Evolutionary conservation across 352 stramenopile genomes (phyloP).

Genomic region (Saprolegnia parasitica): DNA sequence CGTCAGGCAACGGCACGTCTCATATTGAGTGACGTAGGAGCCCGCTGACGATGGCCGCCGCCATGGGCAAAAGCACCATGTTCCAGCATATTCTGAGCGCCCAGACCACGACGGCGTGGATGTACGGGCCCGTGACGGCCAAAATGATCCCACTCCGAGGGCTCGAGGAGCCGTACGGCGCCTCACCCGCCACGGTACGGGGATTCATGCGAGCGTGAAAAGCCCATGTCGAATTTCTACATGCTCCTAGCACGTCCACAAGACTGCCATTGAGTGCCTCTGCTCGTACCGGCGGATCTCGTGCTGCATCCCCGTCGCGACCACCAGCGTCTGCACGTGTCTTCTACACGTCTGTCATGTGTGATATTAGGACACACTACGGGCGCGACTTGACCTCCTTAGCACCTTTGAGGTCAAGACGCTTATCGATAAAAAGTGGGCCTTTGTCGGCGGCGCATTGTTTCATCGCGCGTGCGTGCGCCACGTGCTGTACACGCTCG

Average conservation of each 20-base stretch:
- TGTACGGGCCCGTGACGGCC: conserved; percentile 52
- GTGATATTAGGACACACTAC: conserved; percentile 32
- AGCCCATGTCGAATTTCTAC: too few species aligned
- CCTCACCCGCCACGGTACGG: neutral
- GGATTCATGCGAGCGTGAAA: too few species aligned
- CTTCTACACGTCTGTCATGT: neutral
- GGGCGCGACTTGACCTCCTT: conserved; percentile 49
- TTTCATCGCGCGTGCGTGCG: conserved; percentile 3
- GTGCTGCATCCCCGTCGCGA: conserved; percentile 32
- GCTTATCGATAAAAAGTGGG: conserved; percentile 57
- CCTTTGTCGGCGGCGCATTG: conserved; percentile 42
- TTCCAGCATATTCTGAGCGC: conserved; percentile 54
- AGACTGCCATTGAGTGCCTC: conserved; percentile 54
- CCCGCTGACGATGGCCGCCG: conserved; percentile 50
- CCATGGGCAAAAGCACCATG: conserved; percentile 48
- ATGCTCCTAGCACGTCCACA: neutral
- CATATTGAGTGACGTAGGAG: conserved; percentile 29
- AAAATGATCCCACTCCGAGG: conserved; percentile 48
- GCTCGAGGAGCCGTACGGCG: conserved; percentile 43
- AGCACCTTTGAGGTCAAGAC: conserved; percentile 48
- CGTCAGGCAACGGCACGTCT: neutral
- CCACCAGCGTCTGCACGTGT: neutral
- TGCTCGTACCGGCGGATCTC: conserved; percentile 46
- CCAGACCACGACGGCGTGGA: conserved; percentile 45
- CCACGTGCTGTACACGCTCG: conserved; percentile 39